Conservation (phyloP, 2,329 filamentous ascomycete genomes). For the Pseudocercospora pini-densiflorae region DNA sequence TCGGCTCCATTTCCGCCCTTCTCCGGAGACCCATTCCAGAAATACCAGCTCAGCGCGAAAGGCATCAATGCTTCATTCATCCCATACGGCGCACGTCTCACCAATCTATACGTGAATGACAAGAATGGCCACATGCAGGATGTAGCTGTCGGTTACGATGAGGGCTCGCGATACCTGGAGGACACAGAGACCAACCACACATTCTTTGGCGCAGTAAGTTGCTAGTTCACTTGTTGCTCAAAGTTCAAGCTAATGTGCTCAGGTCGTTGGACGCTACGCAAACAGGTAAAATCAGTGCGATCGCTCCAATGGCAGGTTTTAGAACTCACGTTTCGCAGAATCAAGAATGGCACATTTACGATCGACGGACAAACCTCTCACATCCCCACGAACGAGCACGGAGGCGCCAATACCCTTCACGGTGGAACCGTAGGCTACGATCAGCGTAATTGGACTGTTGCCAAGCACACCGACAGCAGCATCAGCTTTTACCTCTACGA, state of each 20-base stretch:
- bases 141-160: slow-evolving; percentile 57
- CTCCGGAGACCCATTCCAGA: slow-evolving; percentile 36
- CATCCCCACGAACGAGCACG: slow-evolving; percentile 57
- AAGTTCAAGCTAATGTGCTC: background rate
- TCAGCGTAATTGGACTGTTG: slow-evolving; percentile 73
- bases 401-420: slow-evolving; percentile 57
- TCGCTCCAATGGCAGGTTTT: background rate
- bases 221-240: background rate
- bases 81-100: slow-evolving; percentile 38
- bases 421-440: slow-evolving; percentile 62
- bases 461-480: slow-evolving; percentile 66
- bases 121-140: slow-evolving; percentile 50
- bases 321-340: slow-evolving; percentile 41
- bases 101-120: slow-evolving; percentile 37
- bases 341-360: slow-evolving; percentile 61
- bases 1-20: slow-evolving; percentile 32
- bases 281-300: slow-evolving; percentile 41
- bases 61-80: slow-evolving; percentile 40
- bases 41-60: slow-evolving; percentile 33
- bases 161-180: slow-evolving; percentile 43
- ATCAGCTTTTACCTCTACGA: slow-evolving; percentile 79
- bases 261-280: slow-evolving; percentile 56
- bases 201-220: slow-evolving; percentile 63
- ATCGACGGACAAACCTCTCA: slow-evolving; percentile 54
- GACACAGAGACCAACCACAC: slow-evolving; percentile 55